A percentile compares a stretch with the other conserved stretches of the same genome.
phyloP scores from a whole-genome alignment of 768 basidiomycete genomes.

The Porphyrellus cyaneotinctus region DNA sequence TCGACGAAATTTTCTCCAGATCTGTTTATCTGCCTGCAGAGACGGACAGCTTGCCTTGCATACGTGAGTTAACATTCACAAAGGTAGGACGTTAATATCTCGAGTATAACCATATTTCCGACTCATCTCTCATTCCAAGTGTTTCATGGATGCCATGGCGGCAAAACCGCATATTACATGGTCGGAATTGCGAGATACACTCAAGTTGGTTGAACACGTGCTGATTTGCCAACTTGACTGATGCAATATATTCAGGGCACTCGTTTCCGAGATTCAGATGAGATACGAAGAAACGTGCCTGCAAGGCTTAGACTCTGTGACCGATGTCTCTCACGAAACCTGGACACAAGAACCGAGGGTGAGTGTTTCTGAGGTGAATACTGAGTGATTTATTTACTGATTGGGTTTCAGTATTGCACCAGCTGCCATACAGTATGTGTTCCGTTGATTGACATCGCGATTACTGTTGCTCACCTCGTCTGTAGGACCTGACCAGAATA shows the following conservation, averaged over 20 bases:
- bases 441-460: too few species aligned
- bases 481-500: background rate
- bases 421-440: slow-evolving; percentile 9
- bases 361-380: slow-evolving; percentile 3
- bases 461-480: background rate
- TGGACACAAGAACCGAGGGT: slow-evolving; percentile 23
- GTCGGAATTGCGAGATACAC: slow-evolving; percentile 15
- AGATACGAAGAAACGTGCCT: slow-evolving; percentile 8
- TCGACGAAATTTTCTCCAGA: slow-evolving; percentile 1
- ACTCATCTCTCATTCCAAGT: slow-evolving; percentile 7
- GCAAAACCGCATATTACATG: slow-evolving; percentile 15
- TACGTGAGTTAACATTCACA: slow-evolving; percentile 20
- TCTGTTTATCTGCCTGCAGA: slow-evolving; percentile 27
- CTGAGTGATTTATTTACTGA: background rate
- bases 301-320: background rate
- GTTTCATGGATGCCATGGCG: slow-evolving; percentile 15
- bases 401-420: slow-evolving; percentile 9
- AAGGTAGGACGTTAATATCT: slow-evolving; percentile 11
- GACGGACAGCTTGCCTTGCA: slow-evolving; percentile 20
- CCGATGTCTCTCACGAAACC: background rate
- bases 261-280: slow-evolving; percentile 12
- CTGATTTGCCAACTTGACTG: background rate
- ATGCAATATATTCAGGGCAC: slow-evolving; percentile 2
- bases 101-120: background rate
- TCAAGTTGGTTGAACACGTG: slow-evolving; percentile 11